Evolutionary conservation across 257 asterid genomes (phyloP).

Genomic region (Solanum chiquidenum): DNA sequence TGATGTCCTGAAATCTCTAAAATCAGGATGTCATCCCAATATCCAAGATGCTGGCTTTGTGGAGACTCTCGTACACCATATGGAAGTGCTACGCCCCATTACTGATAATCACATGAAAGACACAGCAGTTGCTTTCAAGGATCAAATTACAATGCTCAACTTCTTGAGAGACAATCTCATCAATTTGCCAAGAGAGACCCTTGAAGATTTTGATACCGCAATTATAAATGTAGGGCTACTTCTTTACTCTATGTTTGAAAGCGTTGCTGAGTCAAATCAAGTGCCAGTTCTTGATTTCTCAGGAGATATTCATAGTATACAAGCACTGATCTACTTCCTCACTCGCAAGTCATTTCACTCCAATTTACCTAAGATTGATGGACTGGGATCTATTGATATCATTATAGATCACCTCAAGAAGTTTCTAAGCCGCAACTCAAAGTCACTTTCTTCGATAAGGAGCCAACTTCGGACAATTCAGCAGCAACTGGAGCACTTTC

Average conservation of each 20-base stretch:
- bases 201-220: not conserved
- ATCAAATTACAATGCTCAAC: not conserved
- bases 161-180: not conserved
- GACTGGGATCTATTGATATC: not conserved
- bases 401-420: not conserved
- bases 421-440: not conserved
- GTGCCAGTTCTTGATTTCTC: not conserved
- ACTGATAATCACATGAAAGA: no score
- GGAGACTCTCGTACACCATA: not conserved
- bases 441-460: not conserved
- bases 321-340: not conserved
- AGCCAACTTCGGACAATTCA: not conserved
- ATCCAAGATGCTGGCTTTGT: not conserved
- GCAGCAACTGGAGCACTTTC: not conserved
- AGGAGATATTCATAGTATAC: not conserved
- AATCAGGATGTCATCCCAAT: not conserved
- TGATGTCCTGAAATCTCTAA: not conserved
- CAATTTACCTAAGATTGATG: not conserved
- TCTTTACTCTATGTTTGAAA: not conserved
- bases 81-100: not conserved
- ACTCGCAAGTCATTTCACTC: not conserved
- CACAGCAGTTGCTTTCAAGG: not conserved
- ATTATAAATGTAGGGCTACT: not conserved
- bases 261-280: not conserved
- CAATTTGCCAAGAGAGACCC: not conserved